A percentile compares a stretch with the other conserved stretches of the same genome.
Conservation (phyloP, 169 alveolate species). For the Plasmodium inui region DNA sequence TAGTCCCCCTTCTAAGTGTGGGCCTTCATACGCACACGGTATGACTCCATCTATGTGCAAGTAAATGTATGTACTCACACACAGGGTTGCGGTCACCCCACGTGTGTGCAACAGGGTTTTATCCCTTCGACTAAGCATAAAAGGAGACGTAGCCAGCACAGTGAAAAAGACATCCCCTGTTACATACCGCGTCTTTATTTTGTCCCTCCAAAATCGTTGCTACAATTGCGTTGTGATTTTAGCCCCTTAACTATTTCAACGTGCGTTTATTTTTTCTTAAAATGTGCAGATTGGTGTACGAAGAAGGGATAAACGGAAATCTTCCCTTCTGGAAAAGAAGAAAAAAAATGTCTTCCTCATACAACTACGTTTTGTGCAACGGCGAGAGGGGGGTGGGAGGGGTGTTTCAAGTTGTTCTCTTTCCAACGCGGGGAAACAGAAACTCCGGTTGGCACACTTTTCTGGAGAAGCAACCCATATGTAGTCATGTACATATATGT, state of each 20-base stretch:
- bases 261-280: neutral
- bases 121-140: neutral
- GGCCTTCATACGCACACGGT: neutral
- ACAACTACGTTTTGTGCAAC: neutral
- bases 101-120: neutral
- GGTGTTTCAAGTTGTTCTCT: neutral
- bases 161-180: neutral
- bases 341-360: constrained; percentile 2
- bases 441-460: neutral
- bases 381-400: neutral
- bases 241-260: neutral
- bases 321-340: neutral
- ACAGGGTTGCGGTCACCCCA: neutral
- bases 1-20: neutral
- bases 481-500: neutral
- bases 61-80: neutral
- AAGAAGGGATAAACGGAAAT: neutral
- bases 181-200: neutral
- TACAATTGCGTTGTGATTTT: neutral
- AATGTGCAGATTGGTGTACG: neutral
- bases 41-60: neutral
- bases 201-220: neutral
- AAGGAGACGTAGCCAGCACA: neutral
- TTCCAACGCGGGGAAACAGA: neutral
- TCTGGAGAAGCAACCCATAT: neutral